Percentiles rank a stretch among this genome's conserved stretches.
These are phyloP conservation scores for Aschersonia sp. DNA, from an alignment of 2,329 filamentous ascomycete species.

Conservation along the genomic window DNA sequence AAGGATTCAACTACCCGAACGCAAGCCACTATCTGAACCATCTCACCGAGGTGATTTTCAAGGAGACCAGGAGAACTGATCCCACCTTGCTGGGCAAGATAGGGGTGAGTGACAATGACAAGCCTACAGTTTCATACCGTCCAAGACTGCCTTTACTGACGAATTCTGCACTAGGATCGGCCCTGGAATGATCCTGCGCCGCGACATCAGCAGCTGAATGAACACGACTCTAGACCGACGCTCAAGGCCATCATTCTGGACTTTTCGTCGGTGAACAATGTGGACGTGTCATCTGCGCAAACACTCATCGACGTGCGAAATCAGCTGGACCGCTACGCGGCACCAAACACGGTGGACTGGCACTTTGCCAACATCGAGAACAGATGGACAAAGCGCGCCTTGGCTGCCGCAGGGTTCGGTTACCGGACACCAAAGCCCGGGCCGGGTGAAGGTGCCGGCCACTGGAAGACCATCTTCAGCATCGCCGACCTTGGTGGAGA, in stretches of 20 bases:
- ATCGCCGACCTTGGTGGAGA: constrained; percentile 73
- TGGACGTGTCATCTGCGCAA: constrained; percentile 41
- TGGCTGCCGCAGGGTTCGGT: constrained; percentile 39
- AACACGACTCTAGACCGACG: constrained; percentile 26
- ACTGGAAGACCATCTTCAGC: constrained; percentile 70
- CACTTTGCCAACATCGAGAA: constrained; percentile 38
- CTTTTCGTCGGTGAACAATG: constrained; percentile 37
- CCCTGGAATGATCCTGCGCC: constrained; percentile 42
- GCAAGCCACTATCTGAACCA: constrained; percentile 35
- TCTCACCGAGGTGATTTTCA: constrained; percentile 29
- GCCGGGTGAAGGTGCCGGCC: constrained; percentile 9
- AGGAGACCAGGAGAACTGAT: constrained; percentile 29
- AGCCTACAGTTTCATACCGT: not conserved
- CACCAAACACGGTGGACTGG: constrained; percentile 29
- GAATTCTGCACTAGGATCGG: constrained; percentile 21
- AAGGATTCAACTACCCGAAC: constrained; percentile 43
- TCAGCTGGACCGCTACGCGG: constrained; percentile 35
- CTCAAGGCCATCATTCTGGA: constrained; percentile 42
- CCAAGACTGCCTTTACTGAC: constrained; percentile 4
- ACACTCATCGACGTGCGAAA: constrained; percentile 38
- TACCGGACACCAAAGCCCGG: constrained; percentile 17
- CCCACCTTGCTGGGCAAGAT: constrained; percentile 27
- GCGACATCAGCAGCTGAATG: constrained; percentile 15
- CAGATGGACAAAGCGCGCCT: constrained; percentile 40
- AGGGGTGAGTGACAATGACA: constrained; percentile 20